phyloP scores from a whole-genome alignment of 495 filamentous ascomycete genomes.

The Hapsidospora chrysogenum region DNA sequence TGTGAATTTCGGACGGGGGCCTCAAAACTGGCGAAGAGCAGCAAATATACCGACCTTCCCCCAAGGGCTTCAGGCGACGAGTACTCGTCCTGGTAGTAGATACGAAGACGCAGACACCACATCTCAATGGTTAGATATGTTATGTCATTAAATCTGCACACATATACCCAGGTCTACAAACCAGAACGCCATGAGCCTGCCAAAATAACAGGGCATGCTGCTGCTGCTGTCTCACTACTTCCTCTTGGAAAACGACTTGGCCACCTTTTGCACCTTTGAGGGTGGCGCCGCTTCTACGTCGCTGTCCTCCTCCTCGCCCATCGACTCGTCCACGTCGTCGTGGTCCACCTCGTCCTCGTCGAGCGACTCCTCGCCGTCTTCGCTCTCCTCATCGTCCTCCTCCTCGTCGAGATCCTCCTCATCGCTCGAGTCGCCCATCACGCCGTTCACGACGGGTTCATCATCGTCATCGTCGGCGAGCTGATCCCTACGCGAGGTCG shows the following conservation, averaged over 20 bases:
- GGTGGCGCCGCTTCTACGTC: slow-evolving; percentile 15
- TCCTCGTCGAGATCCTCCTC: slow-evolving; percentile 12
- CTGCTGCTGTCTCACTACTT: slow-evolving; percentile 10
- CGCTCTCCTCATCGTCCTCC: slow-evolving; percentile 12
- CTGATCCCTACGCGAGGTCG: background rate
- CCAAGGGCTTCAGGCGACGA: no score
- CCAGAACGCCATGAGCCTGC: no score
- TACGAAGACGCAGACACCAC: no score
- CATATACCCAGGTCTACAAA: no score
- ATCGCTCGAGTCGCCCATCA: slow-evolving; percentile 12
- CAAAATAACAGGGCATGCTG: no score
- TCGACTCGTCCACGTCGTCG: slow-evolving; percentile 19
- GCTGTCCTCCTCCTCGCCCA: slow-evolving; percentile 14
- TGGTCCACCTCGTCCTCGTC: slow-evolving; percentile 22
- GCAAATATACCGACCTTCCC: no score
- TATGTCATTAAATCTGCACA: no score
- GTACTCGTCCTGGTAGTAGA: no score
- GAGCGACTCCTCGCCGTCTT: slow-evolving; percentile 17
- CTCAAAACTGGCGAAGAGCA: no score
- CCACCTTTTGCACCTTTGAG: slow-evolving; percentile 18
- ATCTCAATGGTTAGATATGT: no score
- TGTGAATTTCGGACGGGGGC: no score
- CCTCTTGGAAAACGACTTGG: slow-evolving; percentile 10
- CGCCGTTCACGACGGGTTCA: slow-evolving; percentile 7
- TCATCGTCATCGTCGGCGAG: slow-evolving; percentile 12